Base-by-base conservation (phyloP, 73 alveolate genomes). In the Tetrahymena borealis region DNA sequence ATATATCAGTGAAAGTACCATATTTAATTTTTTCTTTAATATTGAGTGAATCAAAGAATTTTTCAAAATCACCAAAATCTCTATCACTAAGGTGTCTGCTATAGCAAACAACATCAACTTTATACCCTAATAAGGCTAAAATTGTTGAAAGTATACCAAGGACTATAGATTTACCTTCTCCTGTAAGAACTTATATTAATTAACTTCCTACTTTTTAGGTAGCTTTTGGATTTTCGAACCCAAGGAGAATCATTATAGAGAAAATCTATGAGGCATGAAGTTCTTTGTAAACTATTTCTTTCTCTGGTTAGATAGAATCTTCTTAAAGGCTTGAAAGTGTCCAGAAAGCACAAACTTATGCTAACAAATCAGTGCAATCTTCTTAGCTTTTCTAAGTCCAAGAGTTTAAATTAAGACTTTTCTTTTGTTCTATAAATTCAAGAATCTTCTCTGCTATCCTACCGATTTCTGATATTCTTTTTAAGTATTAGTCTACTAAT, bases 141-240 rank as follows among this genome's bases (percentile, higher is more conserved):
- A 95, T 37, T 2, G 97, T 90, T 33, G 97, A 92, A 18, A 90
- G 60, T 18, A 90, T 93, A 11, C 95, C 97, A 3, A 95, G 94
- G 6, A 93, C 91, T 6, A 95, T 78, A 11, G 96, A 90, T 94
- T 95, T 95, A 41, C 97, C 97, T 41, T 95, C 97, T 39, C 97
- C 97, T 20, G 97, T 95, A 39, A 92, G 93, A 31, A 95, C 77
- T 39, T 95, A 93, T 79, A 94, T 79, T 8, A 95, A 78, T 13
- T 95, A 92, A 39, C 94, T 94, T 79, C 42, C 91, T 60, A 94
- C 20, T 32, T 10, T 41, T 15, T 41, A 41, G n/a, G 8, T 41
- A 7, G 12, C n/a, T 4, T 4, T 7, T 4, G 32, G n/a, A 11
- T 11, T 7, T 41, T 41, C 78, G n/a, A 41, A 41, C n/a, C 78